Evolutionary conservation across 805 yeast species (phyloP), one percentile per base, ranked within the genome.

Genomic region (Starmerella geochares): DNA sequence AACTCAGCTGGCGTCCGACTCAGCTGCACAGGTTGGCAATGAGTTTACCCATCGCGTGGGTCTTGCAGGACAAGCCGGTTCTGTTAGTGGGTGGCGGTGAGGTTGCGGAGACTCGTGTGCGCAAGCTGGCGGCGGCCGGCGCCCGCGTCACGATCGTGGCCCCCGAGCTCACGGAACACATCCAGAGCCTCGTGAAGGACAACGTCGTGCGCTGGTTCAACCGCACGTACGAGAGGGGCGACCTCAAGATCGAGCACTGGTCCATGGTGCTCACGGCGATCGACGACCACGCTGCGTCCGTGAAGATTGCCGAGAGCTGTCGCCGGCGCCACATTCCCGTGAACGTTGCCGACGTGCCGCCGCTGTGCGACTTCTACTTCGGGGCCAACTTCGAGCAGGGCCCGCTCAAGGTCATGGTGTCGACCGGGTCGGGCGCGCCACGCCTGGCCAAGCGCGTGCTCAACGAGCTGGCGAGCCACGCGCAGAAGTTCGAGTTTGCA

Each of bases 401-500:
- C 14, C 77, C 79, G 14, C 67, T 85, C 45, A 92, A 84, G 61
- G 73, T 85, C 33, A 80, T 85, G 88, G 81, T 85, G 13, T 78
- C 86, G 35, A 83, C 94, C 11, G 84, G 83, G 63, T 94, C 94
- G 3, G 76, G 79, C 58, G 81, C 88, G 2, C 95, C 95, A 0
- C 66, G 92, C 48, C 72, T 85, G 58, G 81, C 86, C 46, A 73
- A 77, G 51, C 67, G 77, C 33, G 80, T 85, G 48, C 75, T 81
- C 20, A 71, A 74, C 49, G 74, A 75, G 55, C 67, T 85, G 33
- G 73, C 70, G 40, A 65, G 66, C 1, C 53, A 65, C 45, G 71
- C 74, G 29, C 69, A 67, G 24, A 64, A 67, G 13, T 59, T 68
- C 31, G 69, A 72, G 48, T 65, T 74, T 42, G 79, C 75, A 46